These are phyloP conservation scores for Xerocomus spinulosus DNA, from an alignment of 768 basidiomycete genomes.

Conservation along the genomic window DNA sequence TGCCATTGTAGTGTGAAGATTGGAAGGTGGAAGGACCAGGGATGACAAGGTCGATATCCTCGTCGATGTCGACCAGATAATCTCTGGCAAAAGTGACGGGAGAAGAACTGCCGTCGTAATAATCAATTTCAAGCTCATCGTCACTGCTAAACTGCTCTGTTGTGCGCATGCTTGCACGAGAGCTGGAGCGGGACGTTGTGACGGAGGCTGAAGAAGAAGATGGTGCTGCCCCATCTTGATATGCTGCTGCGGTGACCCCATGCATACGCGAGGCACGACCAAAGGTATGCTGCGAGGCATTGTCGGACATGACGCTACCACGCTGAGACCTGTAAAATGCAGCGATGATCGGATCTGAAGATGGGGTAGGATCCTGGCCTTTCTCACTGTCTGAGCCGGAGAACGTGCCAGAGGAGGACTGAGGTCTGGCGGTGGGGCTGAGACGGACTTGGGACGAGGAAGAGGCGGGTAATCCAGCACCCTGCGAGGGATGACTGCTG, in stretches of 20 bases:
- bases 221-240: constrained; percentile 31
- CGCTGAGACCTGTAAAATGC: constrained; percentile 16
- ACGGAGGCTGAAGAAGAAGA: constrained; percentile 43
- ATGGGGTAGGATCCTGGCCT: constrained; percentile 36
- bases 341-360: constrained; percentile 27
- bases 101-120: constrained; percentile 35
- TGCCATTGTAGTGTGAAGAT: constrained; percentile 18
- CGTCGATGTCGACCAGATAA: constrained; percentile 33
- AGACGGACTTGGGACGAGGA: constrained; percentile 16
- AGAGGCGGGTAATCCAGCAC: constrained; percentile 25
- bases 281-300: constrained; percentile 47
- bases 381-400: constrained; percentile 29
- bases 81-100: constrained; percentile 39
- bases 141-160: constrained; percentile 43
- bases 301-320: constrained; percentile 34
- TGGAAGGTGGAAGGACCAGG: constrained; percentile 25
- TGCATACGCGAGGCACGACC: constrained; percentile 37
- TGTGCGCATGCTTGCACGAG: constrained; percentile 30
- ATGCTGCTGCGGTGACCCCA: constrained; percentile 17
- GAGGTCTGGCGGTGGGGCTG: background rate
- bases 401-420: constrained; percentile 10
- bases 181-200: constrained; percentile 34
- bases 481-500: constrained; percentile 34
- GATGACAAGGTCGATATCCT: constrained; percentile 26
- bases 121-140: constrained; percentile 43